Evolutionary conservation across 129 eudicot genomes (phyloP), one percentile per base, ranked within the genome.

Genomic region (Arctium lappa): DNA sequence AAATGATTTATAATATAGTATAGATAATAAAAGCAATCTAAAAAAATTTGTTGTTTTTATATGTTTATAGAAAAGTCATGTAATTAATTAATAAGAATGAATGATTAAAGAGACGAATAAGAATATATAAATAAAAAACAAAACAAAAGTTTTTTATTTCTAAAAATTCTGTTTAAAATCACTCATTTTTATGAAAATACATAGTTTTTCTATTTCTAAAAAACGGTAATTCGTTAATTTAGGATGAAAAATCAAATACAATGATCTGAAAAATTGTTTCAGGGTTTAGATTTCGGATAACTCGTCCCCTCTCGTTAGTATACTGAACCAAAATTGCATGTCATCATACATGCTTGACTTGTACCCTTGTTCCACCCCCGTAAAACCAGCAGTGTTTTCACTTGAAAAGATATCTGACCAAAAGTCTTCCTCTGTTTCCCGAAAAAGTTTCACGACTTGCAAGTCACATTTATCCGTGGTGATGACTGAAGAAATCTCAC

Each of bases 251-350:
- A 62, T 39, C 75, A 22, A 40, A 40, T n/a, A 72, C 32, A 6
- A 18, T 9, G 18, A 78, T 15, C 15, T 15, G 0, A 2, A 39
- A 39, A 71, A 3, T 4, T 15, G 7, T n/a, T 30, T 32, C 0
- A 5, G 1, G 6, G 3, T 6, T 73, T 33, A 73, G 2, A 90
- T 31, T 40, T 88, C 80, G 39, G 79, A 65, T 27, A 83, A 18
- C 11, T 85, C 91, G 22, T 85, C 92, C 2, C 85, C 84, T 79
- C 83, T 78, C 8, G 86, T 89, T 33, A 88, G 86, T 44, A 87
- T 81, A 83, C 88, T 80, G 76, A 76, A 86, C 97, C 96, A 93
- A 77, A 83, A 83, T 8, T 91, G 91, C 92, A 87, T 79, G 76
- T 79, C 90, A 62, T 83, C 91, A 27, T 83, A 74, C 87, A 72